phyloP scores from a whole-genome alignment of 192 early-diverging fungal species.

The Coemansia interrupta region DNA sequence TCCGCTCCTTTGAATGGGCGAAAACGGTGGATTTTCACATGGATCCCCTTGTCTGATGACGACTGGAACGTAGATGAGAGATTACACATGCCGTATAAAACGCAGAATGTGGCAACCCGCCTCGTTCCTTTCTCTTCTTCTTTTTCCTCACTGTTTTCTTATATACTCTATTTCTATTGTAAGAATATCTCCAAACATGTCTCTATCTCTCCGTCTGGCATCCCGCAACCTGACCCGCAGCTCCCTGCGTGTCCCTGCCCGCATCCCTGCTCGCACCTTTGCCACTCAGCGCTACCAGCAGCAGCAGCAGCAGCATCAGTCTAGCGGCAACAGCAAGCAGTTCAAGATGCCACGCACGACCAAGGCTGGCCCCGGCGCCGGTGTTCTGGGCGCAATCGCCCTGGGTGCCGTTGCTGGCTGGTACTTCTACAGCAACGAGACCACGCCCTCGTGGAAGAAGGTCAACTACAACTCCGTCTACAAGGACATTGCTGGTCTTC shows the following conservation, averaged over 20 bases:
- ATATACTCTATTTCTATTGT: too few relatives aligned
- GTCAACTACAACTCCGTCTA: slow-evolving; percentile 70
- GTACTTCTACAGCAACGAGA: slow-evolving; percentile 38
- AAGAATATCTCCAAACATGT: too few relatives aligned
- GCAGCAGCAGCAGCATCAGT: slow-evolving; percentile 5
- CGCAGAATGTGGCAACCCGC: too few relatives aligned
- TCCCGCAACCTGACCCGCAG: too few relatives aligned
- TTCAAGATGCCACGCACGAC: slow-evolving; percentile 23
- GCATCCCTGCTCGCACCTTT: slow-evolving; percentile 17
- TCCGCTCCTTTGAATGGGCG: too few relatives aligned
- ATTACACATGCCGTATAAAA: too few relatives aligned
- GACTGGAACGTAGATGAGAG: too few relatives aligned
- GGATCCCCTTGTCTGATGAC: too few relatives aligned
- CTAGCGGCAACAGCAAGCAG: slow-evolving; percentile 13
- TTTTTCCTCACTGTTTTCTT: too few relatives aligned
- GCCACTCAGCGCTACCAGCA: slow-evolving; percentile 26
- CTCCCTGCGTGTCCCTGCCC: neutral
- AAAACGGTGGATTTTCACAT: too few relatives aligned
- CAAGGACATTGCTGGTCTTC: slow-evolving; percentile 71
- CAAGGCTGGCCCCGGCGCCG: slow-evolving; percentile 35
- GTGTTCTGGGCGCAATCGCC: slow-evolving; percentile 38
- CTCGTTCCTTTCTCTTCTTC: too few relatives aligned
- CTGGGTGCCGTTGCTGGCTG: slow-evolving; percentile 55
- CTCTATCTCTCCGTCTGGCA: too few relatives aligned
- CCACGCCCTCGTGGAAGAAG: slow-evolving; percentile 47